Evolutionary conservation across 2,329 filamentous ascomycete genomes (phyloP).

Genomic region (Microsporum canis): DNA sequence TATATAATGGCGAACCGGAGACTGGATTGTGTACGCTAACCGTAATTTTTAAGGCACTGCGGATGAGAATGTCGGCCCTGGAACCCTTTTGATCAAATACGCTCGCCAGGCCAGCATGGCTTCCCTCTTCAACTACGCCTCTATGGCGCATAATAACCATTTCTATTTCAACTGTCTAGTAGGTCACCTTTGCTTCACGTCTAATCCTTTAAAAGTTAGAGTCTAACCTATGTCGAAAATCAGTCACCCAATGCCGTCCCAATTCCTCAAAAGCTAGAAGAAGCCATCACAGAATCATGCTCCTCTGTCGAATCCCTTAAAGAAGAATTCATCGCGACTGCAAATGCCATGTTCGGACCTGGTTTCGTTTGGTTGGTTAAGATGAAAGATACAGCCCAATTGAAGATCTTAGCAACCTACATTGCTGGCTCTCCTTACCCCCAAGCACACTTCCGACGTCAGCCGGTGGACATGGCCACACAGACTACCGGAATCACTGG

Average conservation of each 20-base stretch:
- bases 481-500: conserved; percentile 21
- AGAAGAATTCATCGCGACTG: conserved; percentile 67
- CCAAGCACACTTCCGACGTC: conserved; percentile 67
- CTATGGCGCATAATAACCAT: conserved; percentile 86
- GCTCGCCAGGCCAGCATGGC: conserved; percentile 70
- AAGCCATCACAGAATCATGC: conserved; percentile 58
- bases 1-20: background rate
- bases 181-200: conserved; percentile 33
- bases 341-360: conserved; percentile 85
- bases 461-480: conserved; percentile 40
- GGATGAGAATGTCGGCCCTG: conserved; percentile 49
- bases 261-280: conserved; percentile 48
- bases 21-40: background rate
- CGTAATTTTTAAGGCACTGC: conserved; percentile 44
- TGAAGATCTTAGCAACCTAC: conserved; percentile 74
- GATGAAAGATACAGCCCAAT: conserved; percentile 36
- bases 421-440: conserved; percentile 81
- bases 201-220: background rate
- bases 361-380: conserved; percentile 94
- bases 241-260: conserved; percentile 34
- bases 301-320: conserved; percentile 72
- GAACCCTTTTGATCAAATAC: conserved; percentile 60
- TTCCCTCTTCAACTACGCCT: conserved; percentile 86
- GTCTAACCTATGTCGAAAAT: background rate
- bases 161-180: conserved; percentile 41